phyloP scores from a whole-genome alignment of 345 rosid species.

The Aethionema arabicum region DNA sequence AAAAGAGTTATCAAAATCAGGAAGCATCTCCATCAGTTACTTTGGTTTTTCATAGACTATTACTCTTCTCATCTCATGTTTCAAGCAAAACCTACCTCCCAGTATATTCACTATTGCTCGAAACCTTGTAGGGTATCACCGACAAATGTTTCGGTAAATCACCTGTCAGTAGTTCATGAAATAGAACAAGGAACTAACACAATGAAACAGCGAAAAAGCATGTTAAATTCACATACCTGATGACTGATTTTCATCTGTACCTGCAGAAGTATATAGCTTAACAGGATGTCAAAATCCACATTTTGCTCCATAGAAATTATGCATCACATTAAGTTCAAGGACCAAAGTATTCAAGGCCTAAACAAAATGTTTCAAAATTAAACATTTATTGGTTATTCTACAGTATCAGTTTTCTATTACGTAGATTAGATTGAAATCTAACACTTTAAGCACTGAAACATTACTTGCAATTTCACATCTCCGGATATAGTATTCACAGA shows the following conservation, averaged over 20 bases:
- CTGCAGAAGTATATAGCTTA: constrained; percentile 4
- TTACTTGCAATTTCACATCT: constrained; percentile 14
- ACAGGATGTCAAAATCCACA: neutral
- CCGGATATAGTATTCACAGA: neutral
- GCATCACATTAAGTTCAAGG: constrained; percentile 2
- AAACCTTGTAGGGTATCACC: neutral
- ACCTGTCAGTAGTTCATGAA: constrained; percentile 6
- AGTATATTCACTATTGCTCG: neutral
- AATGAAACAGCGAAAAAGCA: constrained; percentile 7
- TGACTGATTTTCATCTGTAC: neutral
- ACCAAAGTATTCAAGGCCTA: constrained; percentile 18
- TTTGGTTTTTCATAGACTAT: constrained; percentile 10
- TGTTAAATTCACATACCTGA: constrained; percentile 21
- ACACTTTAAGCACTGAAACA: constrained; percentile 10
- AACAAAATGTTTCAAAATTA: neutral
- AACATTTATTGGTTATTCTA: constrained; percentile 15
- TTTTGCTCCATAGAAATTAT: neutral
- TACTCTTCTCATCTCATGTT: neutral
- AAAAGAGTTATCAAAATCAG: neutral
- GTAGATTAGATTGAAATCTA: constrained; percentile 7
- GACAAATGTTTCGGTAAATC: constrained; percentile 13
- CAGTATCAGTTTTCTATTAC: neutral
- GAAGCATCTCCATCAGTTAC: constrained; percentile 7
- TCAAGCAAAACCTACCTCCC: constrained; percentile 2
- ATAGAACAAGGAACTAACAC: neutral